phyloP scores from a whole-genome alignment of 768 basidiomycete species.

The Chiua virens region DNA sequence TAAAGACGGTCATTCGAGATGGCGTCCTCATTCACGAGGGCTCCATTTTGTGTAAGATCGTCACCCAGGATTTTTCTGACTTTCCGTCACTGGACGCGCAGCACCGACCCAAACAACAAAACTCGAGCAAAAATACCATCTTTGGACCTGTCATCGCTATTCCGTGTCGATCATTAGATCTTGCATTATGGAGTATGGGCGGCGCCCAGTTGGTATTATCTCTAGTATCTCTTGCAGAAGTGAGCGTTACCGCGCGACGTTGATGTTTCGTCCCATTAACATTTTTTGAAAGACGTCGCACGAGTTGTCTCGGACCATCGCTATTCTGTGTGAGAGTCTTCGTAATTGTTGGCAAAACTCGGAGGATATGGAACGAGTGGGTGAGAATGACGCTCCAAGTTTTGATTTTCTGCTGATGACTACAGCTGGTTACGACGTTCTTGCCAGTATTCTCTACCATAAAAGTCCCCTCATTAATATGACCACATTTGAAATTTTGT shows the following conservation, averaged over 20 bases:
- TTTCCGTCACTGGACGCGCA: constrained; percentile 14
- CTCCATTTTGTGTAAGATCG: constrained; percentile 43
- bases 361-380: constrained; percentile 89
- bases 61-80: constrained; percentile 20
- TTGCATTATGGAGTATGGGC: constrained; percentile 78
- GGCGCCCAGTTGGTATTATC: constrained; percentile 73
- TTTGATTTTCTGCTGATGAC: constrained; percentile 3
- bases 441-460: constrained; percentile 67
- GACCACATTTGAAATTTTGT: constrained; percentile 77
- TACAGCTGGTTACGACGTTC: constrained; percentile 84
- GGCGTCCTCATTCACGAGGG: constrained; percentile 40
- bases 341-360: constrained; percentile 90
- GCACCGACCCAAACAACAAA: not conserved
- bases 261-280: not conserved
- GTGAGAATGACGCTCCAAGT: constrained; percentile 45
- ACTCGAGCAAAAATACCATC: not conserved
- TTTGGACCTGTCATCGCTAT: constrained; percentile 60
- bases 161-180: constrained; percentile 66
- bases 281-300: constrained; percentile 56
- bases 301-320: constrained; percentile 71
- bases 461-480: constrained; percentile 78
- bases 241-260: constrained; percentile 30
- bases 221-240: constrained; percentile 75
- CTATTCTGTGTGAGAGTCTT: constrained; percentile 74
- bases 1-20: constrained; percentile 42